Evolutionary conservation across 2,329 filamentous ascomycete genomes (phyloP), one percentile per base, ranked within the genome.

Genomic region (Paecilomyces niveus): DNA sequence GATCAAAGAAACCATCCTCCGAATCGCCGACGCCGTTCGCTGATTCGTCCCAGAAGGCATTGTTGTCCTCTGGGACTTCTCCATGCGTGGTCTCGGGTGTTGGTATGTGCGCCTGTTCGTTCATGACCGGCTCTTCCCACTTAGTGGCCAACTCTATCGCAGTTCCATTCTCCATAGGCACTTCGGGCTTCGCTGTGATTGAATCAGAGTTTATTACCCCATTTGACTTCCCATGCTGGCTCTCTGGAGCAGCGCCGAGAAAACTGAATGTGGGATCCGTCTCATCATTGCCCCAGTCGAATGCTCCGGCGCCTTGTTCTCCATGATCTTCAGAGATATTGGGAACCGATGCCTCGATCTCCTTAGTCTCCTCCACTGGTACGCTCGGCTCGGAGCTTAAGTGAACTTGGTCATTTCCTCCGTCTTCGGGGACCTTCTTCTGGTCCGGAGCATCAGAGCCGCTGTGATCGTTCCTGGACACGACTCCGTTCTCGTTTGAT

Each of bases 1-100:
- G 80, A 53, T 74, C 76, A 67, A 89, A 90, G 64, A 90, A 90
- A 61, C 85, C 84, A 58, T 77, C 79, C 6, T 79, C 75, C 13
- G 76, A 73, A 18, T 77, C 74, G 15, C 80, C 78, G 54, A 80
- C 79, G 4, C 79, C 76, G 7, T 71, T 72, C 65, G 82, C 81
- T 21, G 72, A 65, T 58, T 72, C 70, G 74, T 74, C 65, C 85
- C 85, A 61, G 78, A 68, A 60, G 29, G 59, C 62, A 35, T 59
- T 63, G n/a, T 62, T 59, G n/a, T 57, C 58, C 10, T 59, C n/a
- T 7, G 45, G 56, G 21, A 58, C 15, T n/a, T 65, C 62, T 29
- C 55, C 60, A 24, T 66, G 57, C 6, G 57, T 35, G 29, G 57
- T 53, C 15, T 60, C 55, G 10, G 39, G 13, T n/a, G 54, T 53